These are phyloP conservation scores for Solanum verrucosum DNA, from an alignment of 257 asterid genomes.

Conservation along the genomic window DNA sequence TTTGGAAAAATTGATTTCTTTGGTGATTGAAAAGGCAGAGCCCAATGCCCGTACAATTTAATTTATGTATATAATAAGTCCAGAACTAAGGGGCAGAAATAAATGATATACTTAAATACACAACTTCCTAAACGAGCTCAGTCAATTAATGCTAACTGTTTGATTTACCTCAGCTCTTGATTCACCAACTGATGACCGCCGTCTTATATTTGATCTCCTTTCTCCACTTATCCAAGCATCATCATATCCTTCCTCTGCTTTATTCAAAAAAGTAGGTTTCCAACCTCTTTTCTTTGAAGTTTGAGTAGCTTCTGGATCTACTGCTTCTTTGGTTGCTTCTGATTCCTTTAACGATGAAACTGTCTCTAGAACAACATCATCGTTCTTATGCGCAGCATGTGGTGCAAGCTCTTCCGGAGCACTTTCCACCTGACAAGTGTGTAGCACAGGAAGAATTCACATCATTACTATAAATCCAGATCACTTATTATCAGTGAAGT, in stretches of 20 bases:
- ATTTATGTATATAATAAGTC: not conserved
- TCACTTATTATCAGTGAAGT: not conserved
- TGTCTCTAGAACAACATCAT: not conserved
- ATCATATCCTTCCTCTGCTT: conserved; percentile 4
- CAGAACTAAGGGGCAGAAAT: not conserved
- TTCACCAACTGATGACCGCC: not conserved
- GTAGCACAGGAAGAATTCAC: not conserved
- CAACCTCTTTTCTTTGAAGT: not conserved
- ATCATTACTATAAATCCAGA: not conserved
- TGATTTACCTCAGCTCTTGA: not conserved
- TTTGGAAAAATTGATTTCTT: not conserved
- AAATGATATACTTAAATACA: not conserved
- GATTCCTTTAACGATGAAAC: not conserved
- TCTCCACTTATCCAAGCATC: not conserved
- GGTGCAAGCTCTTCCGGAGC: not conserved
- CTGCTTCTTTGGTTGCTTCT: not conserved
- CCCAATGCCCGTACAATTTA: not conserved
- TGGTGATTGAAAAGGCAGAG: not conserved
- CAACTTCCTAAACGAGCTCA: not conserved
- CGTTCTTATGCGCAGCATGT: not conserved
- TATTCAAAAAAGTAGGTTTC: not conserved
- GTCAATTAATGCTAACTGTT: not conserved
- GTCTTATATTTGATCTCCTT: not conserved
- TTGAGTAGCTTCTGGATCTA: not conserved
- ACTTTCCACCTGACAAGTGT: not conserved